Conservation (phyloP, 2,329 filamentous ascomycete genomes). For the Paecilomyces dactylethromorphus region DNA sequence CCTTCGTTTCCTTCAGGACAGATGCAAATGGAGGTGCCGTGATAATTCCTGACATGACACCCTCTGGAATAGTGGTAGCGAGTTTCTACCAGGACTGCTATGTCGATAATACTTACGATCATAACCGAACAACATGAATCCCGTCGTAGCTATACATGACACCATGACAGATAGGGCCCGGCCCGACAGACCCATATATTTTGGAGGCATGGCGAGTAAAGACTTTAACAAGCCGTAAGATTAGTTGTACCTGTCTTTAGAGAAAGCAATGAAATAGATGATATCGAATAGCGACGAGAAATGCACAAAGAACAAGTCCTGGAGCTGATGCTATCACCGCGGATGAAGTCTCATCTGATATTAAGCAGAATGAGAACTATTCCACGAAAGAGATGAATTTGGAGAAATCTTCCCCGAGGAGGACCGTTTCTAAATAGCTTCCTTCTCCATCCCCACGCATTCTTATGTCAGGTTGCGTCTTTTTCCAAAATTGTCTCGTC, state of each 20-base stretch:
- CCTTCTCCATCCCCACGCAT: background rate
- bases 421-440: background rate
- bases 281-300: background rate
- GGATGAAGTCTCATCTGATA: background rate
- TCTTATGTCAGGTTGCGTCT: background rate
- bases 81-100: background rate
- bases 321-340: background rate
- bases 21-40: conserved; percentile 13
- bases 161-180: background rate
- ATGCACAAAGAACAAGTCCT: background rate
- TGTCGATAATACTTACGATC: conserved; percentile 32
- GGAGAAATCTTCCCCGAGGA: too few species aligned
- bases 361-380: background rate
- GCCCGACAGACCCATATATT: background rate
- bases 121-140: conserved; percentile 53
- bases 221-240: background rate
- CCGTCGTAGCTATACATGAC: conserved; percentile 42
- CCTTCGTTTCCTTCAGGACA: conserved; percentile 11
- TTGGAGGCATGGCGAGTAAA: background rate
- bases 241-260: background rate
- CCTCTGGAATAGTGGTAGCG: conserved; percentile 5
- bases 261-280: background rate
- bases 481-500: background rate
- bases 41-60: conserved; percentile 19
- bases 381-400: background rate